Conservation (phyloP, 2,329 filamentous ascomycete genomes). For the Coniella vitis region DNA sequence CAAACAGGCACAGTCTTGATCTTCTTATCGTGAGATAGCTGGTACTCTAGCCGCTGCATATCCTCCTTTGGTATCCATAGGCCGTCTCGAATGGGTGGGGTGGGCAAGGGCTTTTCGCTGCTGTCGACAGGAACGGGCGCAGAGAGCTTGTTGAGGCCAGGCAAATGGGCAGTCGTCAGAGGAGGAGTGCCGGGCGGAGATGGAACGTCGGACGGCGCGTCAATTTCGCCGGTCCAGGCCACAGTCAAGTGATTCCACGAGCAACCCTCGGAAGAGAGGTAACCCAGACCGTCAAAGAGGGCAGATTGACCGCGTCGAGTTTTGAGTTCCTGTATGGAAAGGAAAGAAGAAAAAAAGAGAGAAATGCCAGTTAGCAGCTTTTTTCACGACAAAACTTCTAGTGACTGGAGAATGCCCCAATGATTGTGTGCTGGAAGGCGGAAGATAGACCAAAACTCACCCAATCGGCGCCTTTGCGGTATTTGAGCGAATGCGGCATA, state of each 20-base stretch:
- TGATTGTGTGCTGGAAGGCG: no score
- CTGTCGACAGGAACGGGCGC: constrained; percentile 70
- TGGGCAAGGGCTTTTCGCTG: constrained; percentile 42
- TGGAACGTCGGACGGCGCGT: constrained; percentile 36
- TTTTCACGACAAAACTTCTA: no score
- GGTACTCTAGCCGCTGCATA: constrained; percentile 64
- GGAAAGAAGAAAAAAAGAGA: background rate
- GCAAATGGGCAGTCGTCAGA: constrained; percentile 41
- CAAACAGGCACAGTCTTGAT: constrained; percentile 83
- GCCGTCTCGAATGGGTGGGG: constrained; percentile 58
- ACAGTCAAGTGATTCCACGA: constrained; percentile 90
- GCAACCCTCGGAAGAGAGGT: constrained; percentile 75
- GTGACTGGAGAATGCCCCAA: no score
- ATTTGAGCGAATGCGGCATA: constrained; percentile 53
- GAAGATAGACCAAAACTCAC: constrained; percentile 33
- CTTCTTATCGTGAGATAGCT: constrained; percentile 64
- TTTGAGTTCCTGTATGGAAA: constrained; percentile 55
- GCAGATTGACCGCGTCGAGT: constrained; percentile 82
- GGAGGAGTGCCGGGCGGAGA: constrained; percentile 43
- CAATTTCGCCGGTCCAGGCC: constrained; percentile 90
- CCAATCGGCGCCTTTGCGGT: constrained; percentile 54
- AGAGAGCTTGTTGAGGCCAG: constrained; percentile 65
- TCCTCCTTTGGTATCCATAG: constrained; percentile 65
- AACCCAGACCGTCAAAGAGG: constrained; percentile 82
- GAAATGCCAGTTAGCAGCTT: background rate